Percentiles rank a stretch among this genome's conserved stretches.
These are phyloP conservation scores for Orbilia blumenaviensis DNA, from an alignment of 2,329 filamentous ascomycete species.

Conservation along the genomic window DNA sequence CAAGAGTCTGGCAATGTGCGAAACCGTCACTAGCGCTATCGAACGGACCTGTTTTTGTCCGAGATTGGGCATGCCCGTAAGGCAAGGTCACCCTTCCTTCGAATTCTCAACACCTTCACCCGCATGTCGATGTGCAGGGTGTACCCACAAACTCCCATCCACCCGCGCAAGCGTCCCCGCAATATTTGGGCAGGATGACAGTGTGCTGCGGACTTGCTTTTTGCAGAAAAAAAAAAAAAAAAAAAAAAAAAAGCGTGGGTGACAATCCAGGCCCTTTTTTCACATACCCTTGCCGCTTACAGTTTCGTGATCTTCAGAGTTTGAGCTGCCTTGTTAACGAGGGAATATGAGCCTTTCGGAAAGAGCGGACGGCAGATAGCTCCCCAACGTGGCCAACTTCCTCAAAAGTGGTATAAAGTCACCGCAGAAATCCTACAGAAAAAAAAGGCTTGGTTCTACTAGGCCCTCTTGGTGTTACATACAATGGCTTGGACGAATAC, in stretches of 20 bases:
- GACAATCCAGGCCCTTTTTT: conserved; percentile 43
- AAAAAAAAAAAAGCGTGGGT: conserved; percentile 14
- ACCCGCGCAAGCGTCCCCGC: conserved; percentile 50
- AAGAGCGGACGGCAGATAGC: conserved; percentile 40
- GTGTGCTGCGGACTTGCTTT: conserved; percentile 20
- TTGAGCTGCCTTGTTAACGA: conserved; percentile 47
- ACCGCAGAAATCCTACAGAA: conserved; percentile 26
- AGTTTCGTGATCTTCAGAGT: conserved; percentile 53
- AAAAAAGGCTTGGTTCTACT: conserved; percentile 27
- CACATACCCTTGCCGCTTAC: conserved; percentile 43
- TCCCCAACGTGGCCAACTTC: conserved; percentile 49
- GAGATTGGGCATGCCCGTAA: conserved; percentile 35
- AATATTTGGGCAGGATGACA: conserved; percentile 44
- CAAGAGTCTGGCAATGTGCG: conserved; percentile 33
- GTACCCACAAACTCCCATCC: conserved; percentile 40
- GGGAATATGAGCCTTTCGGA: conserved; percentile 48
- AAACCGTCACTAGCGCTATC: conserved; percentile 47
- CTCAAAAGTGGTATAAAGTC: conserved; percentile 52
- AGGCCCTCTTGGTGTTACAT: conserved; percentile 16
- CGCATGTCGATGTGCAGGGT: conserved; percentile 31
- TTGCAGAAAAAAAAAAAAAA: conserved; percentile 7
- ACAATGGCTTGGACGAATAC: conserved; percentile 3
- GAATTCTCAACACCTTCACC: conserved; percentile 39
- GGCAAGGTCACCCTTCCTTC: conserved; percentile 40
- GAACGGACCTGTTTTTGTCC: conserved; percentile 49